Evolutionary conservation across 2,329 filamentous ascomycete species (phyloP), one percentile per base, ranked within the genome.

Genomic region (Xylariaceae sp.): DNA sequence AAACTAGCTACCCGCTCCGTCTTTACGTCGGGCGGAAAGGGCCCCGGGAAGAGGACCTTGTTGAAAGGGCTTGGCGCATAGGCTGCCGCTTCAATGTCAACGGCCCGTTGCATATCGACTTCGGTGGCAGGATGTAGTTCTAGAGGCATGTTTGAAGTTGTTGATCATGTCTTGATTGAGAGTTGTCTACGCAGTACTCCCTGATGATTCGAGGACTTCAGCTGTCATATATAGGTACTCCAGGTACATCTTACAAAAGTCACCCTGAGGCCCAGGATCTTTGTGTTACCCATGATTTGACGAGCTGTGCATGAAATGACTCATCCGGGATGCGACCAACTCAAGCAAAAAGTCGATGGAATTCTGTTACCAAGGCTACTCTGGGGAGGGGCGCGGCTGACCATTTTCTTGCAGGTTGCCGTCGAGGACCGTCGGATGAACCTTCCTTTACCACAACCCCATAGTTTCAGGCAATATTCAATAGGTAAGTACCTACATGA

Each of bases 21-120:
- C n/a, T 48, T 32, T 4, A 43, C 47, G 12, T 53, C 40, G 9
- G 52, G 46, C 26, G 60, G 54, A 36, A 61, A 52, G 28, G 57
- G 59, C 1, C 60, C 61, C 13, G 60, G 60, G 42, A 63, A 62
- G 1, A 73, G 55, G 15, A 64, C 49, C 2, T 37, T 13, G 37
- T 51, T 59, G 38, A 64, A 50, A 9, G 59, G 49, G 31, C 55
- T 63, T 8, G 54, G 50, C 1, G 52, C 57, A 43, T 68, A 69
- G 15, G 68, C 68, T 3, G 45, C 51, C 13, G 36, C 45, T 50
- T 71, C 68, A 33, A 71, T 66, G 36, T 61, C 53, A 15, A 59
- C 57, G 26, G 59, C 52, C 19, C 63, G 64, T 19, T 42, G 39
- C 16, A 63, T 62, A 50, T 71, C 68, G 29, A 56, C 56, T 32